Base-by-base conservation (phyloP, 257 asterid genomes). In the Apocynum venetum region DNA sequence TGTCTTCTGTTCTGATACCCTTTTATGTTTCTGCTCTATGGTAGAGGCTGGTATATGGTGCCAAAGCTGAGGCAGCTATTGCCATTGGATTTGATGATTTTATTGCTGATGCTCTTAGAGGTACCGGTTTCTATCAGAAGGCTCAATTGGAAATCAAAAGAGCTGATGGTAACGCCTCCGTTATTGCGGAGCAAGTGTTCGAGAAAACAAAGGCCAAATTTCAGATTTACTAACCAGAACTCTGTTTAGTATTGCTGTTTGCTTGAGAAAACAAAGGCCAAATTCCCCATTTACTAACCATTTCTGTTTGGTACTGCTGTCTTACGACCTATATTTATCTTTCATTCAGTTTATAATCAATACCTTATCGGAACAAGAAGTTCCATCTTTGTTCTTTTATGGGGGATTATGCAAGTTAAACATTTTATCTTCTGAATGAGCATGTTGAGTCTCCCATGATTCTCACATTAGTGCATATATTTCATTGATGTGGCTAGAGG, bases 11-110 rank as follows among this genome's bases (percentile, higher is more conserved):
- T 43, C 71, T 48, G 70, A 51, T 52, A 57, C 52, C 40, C 20
- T 6, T 31, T 13, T 46, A 38, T 48, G 6, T 55, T 12, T 69
- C 40, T 57, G 61, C n/a, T 78, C 36, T 43, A 40, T 15, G 74
- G 72, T 92, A 93, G 99, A 89, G 98, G 81, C 81, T 93, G 86
- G 99, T 96, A 35, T 93, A 96, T 46, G 99, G 99, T 77, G 97
- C 97, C 70, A 91, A 96, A 81, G 99, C 99, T 0, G 99, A 96
- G 86, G 98, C 98, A 60, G 98, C 98, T 40, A 90, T 93, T 44
- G 97, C 98, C 75, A 93, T 96, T 53, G 99, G 98, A 53, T 96
- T 96, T 8, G 99, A 96, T 64, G 97, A 91, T 87, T 96, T 96
- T 90, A 96, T 96, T 11, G 97, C 98, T 4, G 97, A 96, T 57